Percentiles rank a stretch among this genome's conserved stretches.
phyloP scores from a whole-genome alignment of 2,329 filamentous ascomycete species.

The Xylariaceae sp. region DNA sequence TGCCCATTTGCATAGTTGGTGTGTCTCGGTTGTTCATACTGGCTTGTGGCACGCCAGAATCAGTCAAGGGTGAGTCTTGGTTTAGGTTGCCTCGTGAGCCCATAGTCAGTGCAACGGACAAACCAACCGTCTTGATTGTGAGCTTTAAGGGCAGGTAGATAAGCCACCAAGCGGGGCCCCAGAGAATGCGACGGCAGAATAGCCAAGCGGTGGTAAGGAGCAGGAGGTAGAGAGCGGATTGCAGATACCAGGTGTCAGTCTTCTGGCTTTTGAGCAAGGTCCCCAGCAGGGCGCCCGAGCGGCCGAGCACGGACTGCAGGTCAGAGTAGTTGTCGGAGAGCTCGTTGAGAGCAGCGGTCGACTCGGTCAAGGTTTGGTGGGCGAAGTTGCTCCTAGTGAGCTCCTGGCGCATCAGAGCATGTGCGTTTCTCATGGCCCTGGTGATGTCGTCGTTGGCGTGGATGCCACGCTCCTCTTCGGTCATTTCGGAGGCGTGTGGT shows the following conservation, averaged over 20 bases:
- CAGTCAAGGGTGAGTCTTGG: conserved; percentile 22
- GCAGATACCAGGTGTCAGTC: conserved; percentile 96
- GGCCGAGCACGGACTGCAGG: conserved; percentile 73
- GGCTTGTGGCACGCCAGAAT: conserved; percentile 18
- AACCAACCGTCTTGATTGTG: conserved; percentile 58
- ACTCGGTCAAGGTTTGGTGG: conserved; percentile 81
- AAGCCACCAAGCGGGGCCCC: conserved; percentile 88
- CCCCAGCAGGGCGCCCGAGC: conserved; percentile 70
- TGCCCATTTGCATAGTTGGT: conserved; percentile 50
- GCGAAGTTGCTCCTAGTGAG: conserved; percentile 85
- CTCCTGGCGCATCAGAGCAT: conserved; percentile 82
- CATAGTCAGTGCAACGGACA: conserved; percentile 43
- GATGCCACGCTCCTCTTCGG: conserved; percentile 66
- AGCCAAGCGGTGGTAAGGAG: conserved; percentile 78
- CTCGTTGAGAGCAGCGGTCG: conserved; percentile 75
- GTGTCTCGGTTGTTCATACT: conserved; percentile 39
- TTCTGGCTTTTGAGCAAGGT: conserved; percentile 85
- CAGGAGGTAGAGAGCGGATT: conserved; percentile 83
- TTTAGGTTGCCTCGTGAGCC: conserved; percentile 28
- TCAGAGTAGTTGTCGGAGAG: conserved; percentile 78
- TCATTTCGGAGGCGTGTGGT: conserved; percentile 32
- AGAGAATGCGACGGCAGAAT: conserved; percentile 77
- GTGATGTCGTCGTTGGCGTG: conserved; percentile 83
- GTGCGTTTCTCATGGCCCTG: conserved; percentile 75
- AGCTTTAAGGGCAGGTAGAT: conserved; percentile 77